These are phyloP conservation scores for Nannochloropsis salina DNA, from an alignment of 108 stramenopile genomes.

Conservation along the genomic window DNA sequence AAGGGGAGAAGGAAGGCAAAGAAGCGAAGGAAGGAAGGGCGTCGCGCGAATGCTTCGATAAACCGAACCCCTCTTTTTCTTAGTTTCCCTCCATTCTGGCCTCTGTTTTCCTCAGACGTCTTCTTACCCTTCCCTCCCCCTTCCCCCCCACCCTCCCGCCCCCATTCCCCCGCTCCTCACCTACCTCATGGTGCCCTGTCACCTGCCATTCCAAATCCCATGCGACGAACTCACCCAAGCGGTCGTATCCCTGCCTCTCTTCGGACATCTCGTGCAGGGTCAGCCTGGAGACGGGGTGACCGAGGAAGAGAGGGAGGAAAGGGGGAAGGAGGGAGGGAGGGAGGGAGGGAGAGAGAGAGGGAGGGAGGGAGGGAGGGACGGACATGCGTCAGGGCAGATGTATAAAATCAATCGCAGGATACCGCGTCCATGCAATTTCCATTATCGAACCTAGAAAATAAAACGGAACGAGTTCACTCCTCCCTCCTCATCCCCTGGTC, in stretches of 20 bases:
- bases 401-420: too few relatives aligned
- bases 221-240: not conserved
- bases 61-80: not conserved
- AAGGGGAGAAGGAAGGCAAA: not conserved
- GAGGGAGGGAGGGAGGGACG: not conserved
- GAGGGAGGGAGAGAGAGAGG: not conserved
- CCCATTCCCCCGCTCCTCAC: not conserved
- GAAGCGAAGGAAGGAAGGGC: not conserved
- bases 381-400: not conserved
- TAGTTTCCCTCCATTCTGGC: not conserved
- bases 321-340: conserved; percentile 2
- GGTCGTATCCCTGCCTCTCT: not conserved
- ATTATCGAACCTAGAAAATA: too few relatives aligned
- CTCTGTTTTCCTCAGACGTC: not conserved
- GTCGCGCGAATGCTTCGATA: too few relatives aligned
- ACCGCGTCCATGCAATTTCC: too few relatives aligned
- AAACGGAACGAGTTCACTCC: too few relatives aligned
- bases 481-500: too few relatives aligned
- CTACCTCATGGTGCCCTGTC: not conserved
- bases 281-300: not conserved
- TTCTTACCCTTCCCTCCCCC: not conserved
- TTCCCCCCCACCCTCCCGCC: not conserved
- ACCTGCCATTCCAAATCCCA: conserved; percentile 19
- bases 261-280: not conserved
- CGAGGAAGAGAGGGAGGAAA: not conserved